Base-by-base conservation (phyloP, 2,329 filamentous ascomycete species). In the Lomentospora prolificans region DNA sequence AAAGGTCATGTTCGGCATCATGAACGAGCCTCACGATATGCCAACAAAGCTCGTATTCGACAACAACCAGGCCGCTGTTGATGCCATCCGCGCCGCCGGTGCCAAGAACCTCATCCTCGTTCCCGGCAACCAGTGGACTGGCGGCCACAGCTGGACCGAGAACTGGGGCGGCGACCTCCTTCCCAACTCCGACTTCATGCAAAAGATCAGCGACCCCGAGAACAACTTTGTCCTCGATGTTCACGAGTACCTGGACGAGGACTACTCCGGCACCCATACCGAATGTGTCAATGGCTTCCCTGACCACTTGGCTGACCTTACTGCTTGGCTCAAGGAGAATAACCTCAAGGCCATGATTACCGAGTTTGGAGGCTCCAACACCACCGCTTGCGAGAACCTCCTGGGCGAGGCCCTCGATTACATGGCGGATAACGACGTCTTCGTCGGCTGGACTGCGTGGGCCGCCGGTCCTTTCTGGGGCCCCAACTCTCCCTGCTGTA, bases 1-100 rank as follows among this genome's bases (percentile, higher is more conserved):
- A 53, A 72, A 73, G 36, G 81, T 85, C 63, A 74, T 85, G 64
- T 84, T 84, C 59, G 81, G 84, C 68, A 84, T 79, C 60, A 85
- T 84, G 75, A 86, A 85, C 67, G 82, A 85, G 72, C 84, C 81
- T 66, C 72, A 85, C 65, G 76, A 77, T 64, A 82, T 84, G 75
- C 77, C 81, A 62, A 79, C 84, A 65, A 67, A 66, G 1, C 74
- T 84, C 14, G 81, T 85, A 14, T 69, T 80, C 12, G 66, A 76
- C 60, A 77, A 85, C 51, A 85, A 85, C 74, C 82, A 85, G 65
- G 81, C 79, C 14, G 82, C 81, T 59, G 83, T 85, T 62, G 65
- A 83, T 63, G 79, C 74, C 60, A 84, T 85, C 66, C 80, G 82
- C 50, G 75, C 68, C 8, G 74, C 79, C 5, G 81, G 81, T 6